These are phyloP conservation scores for Globisporangium cederbergense DNA, from an alignment of 352 stramenopile genomes.

Conservation along the genomic window DNA sequence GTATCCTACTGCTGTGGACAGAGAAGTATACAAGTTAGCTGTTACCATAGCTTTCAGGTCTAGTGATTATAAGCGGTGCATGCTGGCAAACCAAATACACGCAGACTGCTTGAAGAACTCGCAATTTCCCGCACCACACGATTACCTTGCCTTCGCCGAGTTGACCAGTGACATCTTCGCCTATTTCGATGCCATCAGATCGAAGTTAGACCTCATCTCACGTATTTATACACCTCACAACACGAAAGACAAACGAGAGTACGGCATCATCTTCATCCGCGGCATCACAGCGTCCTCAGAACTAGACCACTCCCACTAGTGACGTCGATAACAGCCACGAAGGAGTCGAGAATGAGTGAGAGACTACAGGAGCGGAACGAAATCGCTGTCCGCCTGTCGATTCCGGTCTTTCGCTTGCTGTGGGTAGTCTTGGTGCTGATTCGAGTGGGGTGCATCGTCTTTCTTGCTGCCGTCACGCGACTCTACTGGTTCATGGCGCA, in stretches of 20 bases:
- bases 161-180: neutral
- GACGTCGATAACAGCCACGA: neutral
- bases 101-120: no score
- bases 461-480: slow-evolving; percentile 17
- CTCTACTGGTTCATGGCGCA: slow-evolving; percentile 34
- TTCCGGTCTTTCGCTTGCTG: slow-evolving; percentile 4
- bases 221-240: neutral
- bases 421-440: slow-evolving; percentile 13
- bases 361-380: neutral
- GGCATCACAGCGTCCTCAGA: neutral
- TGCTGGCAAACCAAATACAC: neutral
- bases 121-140: neutral
- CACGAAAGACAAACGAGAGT: neutral
- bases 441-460: slow-evolving; percentile 17
- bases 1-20: no score
- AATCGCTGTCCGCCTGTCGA: neutral
- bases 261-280: neutral
- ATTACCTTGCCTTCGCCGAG: neutral
- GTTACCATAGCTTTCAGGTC: no score
- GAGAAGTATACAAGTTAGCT: no score
- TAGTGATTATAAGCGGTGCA: no score
- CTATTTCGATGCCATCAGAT: neutral
- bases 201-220: neutral
- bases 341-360: neutral
- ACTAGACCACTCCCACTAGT: neutral